A percentile compares a stretch with the other conserved stretches of the same genome.
These are phyloP conservation scores for Boletus rubescentipes DNA, from an alignment of 768 basidiomycete genomes.

Conservation along the genomic window DNA sequence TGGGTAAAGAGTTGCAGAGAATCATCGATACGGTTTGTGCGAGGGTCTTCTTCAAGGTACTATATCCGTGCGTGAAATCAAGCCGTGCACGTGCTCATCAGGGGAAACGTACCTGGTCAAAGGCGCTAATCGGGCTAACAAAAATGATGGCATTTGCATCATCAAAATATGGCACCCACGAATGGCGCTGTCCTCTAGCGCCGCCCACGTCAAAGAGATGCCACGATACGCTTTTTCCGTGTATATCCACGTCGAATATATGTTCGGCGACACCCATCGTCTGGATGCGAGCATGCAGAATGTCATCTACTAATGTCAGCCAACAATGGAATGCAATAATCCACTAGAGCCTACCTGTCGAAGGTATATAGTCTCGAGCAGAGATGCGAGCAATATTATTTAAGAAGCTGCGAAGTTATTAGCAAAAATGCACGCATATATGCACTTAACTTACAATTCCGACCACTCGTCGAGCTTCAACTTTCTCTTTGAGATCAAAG, in stretches of 20 bases:
- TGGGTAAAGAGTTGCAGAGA: conserved; percentile 86
- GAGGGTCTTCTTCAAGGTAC: conserved; percentile 86
- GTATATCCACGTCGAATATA: conserved; percentile 76
- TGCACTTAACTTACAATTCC: conserved; percentile 65
- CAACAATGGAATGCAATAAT: conserved; percentile 30
- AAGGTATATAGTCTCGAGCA: conserved; percentile 66
- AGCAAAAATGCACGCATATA: conserved; percentile 23
- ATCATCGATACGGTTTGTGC: conserved; percentile 84
- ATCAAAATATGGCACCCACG: conserved; percentile 68
- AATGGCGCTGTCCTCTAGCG: conserved; percentile 68
- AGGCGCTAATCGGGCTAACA: conserved; percentile 75
- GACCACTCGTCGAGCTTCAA: conserved; percentile 85
- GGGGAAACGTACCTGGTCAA: conserved; percentile 57
- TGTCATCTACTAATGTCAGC: conserved; percentile 58
- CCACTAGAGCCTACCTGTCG: conserved; percentile 52
- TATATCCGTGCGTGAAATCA: conserved; percentile 26
- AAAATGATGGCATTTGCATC: conserved; percentile 81
- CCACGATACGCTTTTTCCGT: conserved; percentile 75
- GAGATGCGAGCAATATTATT: conserved; percentile 72
- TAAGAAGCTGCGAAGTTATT: conserved; percentile 56
- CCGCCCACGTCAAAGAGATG: conserved; percentile 74
- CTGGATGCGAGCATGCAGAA: conserved; percentile 85
- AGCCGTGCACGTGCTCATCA: neutral
- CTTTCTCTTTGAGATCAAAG: conserved; percentile 63
- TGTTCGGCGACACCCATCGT: conserved; percentile 89